phyloP scores from a whole-genome alignment of 2,329 filamentous ascomycete genomes.

The Colletotrichum camelliae region DNA sequence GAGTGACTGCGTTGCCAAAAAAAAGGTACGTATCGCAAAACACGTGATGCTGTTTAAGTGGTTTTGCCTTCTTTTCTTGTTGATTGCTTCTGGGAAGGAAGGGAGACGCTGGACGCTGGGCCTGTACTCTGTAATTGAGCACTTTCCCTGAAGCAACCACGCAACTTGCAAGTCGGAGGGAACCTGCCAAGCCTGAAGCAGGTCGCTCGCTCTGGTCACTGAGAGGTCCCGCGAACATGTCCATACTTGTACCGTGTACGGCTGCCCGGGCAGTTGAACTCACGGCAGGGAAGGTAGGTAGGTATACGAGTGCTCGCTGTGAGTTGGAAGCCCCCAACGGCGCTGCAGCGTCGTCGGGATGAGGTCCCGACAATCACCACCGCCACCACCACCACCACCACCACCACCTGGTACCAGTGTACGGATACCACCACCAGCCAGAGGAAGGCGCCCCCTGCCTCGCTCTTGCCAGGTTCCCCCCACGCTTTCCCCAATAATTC shows the following conservation, averaged over 20 bases:
- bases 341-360: not conserved
- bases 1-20: not conserved
- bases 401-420: not conserved
- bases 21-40: not conserved
- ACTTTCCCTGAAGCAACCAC: not conserved
- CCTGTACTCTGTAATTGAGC: not conserved
- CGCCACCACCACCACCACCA: not conserved
- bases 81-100: not conserved
- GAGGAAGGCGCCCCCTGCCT: not conserved
- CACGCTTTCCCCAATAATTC: slow-evolving; percentile 8
- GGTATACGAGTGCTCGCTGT: not conserved
- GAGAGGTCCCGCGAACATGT: not conserved
- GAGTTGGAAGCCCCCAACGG: not conserved
- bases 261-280: not conserved
- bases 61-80: not conserved
- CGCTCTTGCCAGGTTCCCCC: slow-evolving; percentile 6
- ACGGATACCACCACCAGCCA: not conserved
- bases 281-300: not conserved
- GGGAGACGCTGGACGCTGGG: not conserved
- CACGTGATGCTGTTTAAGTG: not conserved
- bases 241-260: not conserved
- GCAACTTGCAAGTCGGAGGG: not conserved
- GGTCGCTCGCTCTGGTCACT: not conserved
- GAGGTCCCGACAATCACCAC: not conserved
- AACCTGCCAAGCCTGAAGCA: slow-evolving; percentile 4